These are phyloP conservation scores for Neurospora discreta DNA, from an alignment of 495 filamentous ascomycete genomes.

Conservation along the genomic window DNA sequence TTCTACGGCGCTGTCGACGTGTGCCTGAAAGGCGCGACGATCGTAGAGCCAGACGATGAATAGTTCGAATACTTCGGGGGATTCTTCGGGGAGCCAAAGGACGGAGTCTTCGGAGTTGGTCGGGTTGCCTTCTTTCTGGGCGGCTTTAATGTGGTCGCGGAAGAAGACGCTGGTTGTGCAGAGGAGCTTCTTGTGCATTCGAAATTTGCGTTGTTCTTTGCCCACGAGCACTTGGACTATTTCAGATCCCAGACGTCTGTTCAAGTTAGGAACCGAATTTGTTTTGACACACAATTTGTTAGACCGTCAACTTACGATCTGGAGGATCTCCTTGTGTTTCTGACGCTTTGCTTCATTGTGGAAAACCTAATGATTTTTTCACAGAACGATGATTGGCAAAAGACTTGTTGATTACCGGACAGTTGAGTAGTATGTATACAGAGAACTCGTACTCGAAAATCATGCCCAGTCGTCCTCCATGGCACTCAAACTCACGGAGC, in stretches of 20 bases:
- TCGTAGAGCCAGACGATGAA: slow-evolving; percentile 36
- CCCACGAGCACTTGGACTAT: slow-evolving; percentile 33
- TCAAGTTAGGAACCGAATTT: background rate
- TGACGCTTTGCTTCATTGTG: background rate
- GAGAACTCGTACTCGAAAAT: background rate
- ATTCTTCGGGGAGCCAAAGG: slow-evolving; percentile 30
- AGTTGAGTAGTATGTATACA: background rate
- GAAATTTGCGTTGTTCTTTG: slow-evolving; percentile 28
- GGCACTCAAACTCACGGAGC: background rate
- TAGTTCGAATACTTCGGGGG: slow-evolving; percentile 35
- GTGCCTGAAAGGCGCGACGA: slow-evolving; percentile 21
- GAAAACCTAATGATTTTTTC: background rate
- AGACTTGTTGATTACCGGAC: background rate
- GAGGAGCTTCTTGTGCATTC: slow-evolving; percentile 29
- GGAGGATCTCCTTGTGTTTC: background rate
- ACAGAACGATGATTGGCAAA: background rate
- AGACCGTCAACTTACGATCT: background rate
- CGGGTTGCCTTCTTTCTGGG: background rate
- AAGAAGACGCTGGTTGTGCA: slow-evolving; percentile 30
- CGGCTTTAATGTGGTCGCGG: slow-evolving; percentile 24
- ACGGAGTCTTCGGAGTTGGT: slow-evolving; percentile 12
- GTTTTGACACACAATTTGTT: background rate
- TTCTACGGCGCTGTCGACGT: slow-evolving; percentile 27
- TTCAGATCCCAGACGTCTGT: slow-evolving; percentile 19
- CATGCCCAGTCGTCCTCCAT: background rate